Percentiles rank a stretch among this genome's conserved stretches.
These are phyloP conservation scores for Xylariaceae sp. DNA, from an alignment of 2,329 filamentous ascomycete genomes.

Conservation along the genomic window DNA sequence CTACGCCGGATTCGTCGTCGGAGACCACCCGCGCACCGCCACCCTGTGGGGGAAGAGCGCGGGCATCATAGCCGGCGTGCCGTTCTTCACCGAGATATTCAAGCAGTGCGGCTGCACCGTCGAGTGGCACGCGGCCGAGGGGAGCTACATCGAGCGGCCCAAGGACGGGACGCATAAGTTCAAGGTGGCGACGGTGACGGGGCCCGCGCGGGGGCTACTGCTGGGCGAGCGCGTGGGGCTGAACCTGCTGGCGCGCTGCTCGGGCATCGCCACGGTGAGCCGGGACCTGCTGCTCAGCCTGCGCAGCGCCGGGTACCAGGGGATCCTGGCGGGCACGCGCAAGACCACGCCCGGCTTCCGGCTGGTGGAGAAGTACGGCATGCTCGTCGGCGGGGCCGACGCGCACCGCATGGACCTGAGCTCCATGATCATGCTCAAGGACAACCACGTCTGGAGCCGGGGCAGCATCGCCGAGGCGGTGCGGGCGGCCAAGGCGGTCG, in stretches of 20 bases:
- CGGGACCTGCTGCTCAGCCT: slow-evolving; percentile 50
- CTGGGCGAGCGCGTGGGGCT: slow-evolving; percentile 91
- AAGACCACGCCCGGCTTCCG: slow-evolving; percentile 97
- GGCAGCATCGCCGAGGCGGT: slow-evolving; percentile 85
- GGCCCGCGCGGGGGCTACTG: slow-evolving; percentile 72
- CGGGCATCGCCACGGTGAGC: slow-evolving; percentile 75
- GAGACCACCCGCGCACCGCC: slow-evolving; percentile 57
- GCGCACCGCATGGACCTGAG: slow-evolving; percentile 85
- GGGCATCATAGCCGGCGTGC: slow-evolving; percentile 83
- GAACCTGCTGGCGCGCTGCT: slow-evolving; percentile 85
- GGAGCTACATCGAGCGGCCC: slow-evolving; percentile 58
- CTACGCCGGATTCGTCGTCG: slow-evolving; percentile 95
- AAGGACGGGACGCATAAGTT: slow-evolving; percentile 48
- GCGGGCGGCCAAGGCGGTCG: slow-evolving; percentile 72
- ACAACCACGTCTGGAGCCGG: slow-evolving; percentile 94
- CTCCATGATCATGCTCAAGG: slow-evolving; percentile 98
- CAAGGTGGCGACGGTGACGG: slow-evolving; percentile 73
- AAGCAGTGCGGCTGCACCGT: slow-evolving; percentile 84
- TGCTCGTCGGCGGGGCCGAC: slow-evolving; percentile 90
- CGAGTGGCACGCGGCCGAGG: slow-evolving; percentile 80
- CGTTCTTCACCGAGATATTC: slow-evolving; percentile 95
- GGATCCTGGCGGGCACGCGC: slow-evolving; percentile 85
- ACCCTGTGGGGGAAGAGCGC: slow-evolving; percentile 64
- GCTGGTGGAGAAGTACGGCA: slow-evolving; percentile 95
- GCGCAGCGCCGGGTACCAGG: slow-evolving; percentile 65